Percentiles rank a stretch among this genome's conserved stretches.
Conservation (phyloP, 2,329 filamentous ascomycete species). For the Aspergillus novoparasiticus region DNA sequence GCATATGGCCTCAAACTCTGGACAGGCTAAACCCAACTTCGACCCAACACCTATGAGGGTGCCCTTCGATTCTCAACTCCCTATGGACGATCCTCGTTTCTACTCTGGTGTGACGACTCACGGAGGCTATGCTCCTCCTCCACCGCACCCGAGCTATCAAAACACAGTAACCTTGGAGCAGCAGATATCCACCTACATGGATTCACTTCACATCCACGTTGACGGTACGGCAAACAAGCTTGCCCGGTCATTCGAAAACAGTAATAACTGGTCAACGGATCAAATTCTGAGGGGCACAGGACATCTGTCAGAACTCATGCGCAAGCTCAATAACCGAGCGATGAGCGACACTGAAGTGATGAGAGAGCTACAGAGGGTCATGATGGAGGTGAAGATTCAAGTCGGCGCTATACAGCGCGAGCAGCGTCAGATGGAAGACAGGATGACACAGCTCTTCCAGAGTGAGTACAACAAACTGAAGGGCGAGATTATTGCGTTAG, state of each 20-base stretch:
- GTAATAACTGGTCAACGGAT: conserved; percentile 24
- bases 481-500: conserved; percentile 14
- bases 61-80: not conserved
- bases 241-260: conserved; percentile 19
- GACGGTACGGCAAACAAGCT: conserved; percentile 17
- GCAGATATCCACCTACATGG: conserved; percentile 21
- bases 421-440: conserved; percentile 14
- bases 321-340: conserved; percentile 16
- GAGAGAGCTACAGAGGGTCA: conserved; percentile 13
- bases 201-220: conserved; percentile 26
- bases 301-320: conserved; percentile 17
- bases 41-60: conserved; percentile 1
- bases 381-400: conserved; percentile 18
- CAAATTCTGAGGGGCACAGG: conserved; percentile 25
- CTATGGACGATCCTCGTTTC: conserved; percentile 4
- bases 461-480: conserved; percentile 18
- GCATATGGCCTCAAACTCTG: not conserved
- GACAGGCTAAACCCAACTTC: not conserved
- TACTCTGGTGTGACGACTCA: conserved; percentile 21
- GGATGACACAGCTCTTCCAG: conserved; percentile 12
- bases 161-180: conserved; percentile 27
- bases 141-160: conserved; percentile 24
- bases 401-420: conserved; percentile 15
- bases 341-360: conserved; percentile 18
- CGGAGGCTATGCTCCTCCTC: conserved; percentile 29